Percentiles rank a stretch among this genome's conserved stretches.
phyloP scores from a whole-genome alignment of 306 rosid species.

The Argentina anserina region DNA sequence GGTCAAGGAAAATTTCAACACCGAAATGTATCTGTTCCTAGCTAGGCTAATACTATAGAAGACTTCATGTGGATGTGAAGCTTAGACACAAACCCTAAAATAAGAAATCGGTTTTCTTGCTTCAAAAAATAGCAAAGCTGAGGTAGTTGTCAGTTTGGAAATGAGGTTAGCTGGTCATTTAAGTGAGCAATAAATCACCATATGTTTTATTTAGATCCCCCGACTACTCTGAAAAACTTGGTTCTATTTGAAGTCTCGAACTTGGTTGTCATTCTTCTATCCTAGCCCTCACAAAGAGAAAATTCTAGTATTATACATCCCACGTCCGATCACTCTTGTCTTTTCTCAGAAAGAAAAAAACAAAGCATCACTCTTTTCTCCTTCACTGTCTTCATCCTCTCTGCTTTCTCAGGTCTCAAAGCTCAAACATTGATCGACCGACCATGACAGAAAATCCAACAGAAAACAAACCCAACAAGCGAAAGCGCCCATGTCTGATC shows the following conservation, averaged over 20 bases:
- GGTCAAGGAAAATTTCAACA: neutral
- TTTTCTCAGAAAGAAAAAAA: too few relatives aligned
- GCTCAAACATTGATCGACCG: neutral
- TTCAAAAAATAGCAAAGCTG: neutral
- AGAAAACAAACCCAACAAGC: neutral
- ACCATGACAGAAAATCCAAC: conserved; percentile 3
- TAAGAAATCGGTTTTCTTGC: neutral
- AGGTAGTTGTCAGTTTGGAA: neutral
- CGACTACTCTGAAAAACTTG: neutral
- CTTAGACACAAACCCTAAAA: neutral
- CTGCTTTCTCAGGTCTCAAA: neutral
- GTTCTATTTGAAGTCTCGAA: neutral
- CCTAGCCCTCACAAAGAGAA: neutral
- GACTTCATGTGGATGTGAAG: neutral
- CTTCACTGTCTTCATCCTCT: neutral
- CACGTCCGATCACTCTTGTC: too few relatives aligned
- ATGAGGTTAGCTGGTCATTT: neutral
- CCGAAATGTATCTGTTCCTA: neutral
- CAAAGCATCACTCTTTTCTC: neutral
- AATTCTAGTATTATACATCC: too few relatives aligned
- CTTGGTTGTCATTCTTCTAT: neutral
- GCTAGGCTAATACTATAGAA: too few relatives aligned
- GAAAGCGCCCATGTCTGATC: conserved; percentile 23
- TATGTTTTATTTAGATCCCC: neutral
- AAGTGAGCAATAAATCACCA: neutral